phyloP scores from a whole-genome alignment of 78 protist genomes.

The Dictyostelium intermedium region DNA sequence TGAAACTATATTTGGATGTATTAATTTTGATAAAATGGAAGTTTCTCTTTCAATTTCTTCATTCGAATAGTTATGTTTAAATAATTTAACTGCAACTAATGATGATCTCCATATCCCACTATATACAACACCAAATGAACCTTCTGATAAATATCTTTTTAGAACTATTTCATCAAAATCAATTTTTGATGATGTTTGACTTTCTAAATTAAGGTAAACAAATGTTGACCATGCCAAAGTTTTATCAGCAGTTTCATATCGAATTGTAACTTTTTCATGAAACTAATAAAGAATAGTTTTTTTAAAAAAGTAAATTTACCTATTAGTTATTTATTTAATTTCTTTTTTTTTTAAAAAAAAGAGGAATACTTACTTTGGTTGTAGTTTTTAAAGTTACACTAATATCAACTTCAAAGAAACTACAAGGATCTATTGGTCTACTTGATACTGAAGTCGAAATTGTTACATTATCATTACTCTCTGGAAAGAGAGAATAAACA shows the following conservation, averaged over 20 bases:
- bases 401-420: neutral
- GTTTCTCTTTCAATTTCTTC: slow-evolving; percentile 4
- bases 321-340: neutral
- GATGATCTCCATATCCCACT: slow-evolving; percentile 41
- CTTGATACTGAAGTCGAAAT: neutral
- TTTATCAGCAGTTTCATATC: neutral
- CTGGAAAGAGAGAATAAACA: neutral
- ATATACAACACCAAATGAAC: slow-evolving; percentile 59
- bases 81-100: slow-evolving; percentile 36
- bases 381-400: neutral
- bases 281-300: neutral
- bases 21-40: neutral
- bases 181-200: slow-evolving; percentile 1
- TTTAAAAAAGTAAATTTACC: neutral
- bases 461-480: neutral
- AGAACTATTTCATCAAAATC: slow-evolving; percentile 38
- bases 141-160: neutral
- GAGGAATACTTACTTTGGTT: neutral
- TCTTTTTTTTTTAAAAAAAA: neutral
- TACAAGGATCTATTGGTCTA: neutral
- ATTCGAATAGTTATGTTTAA: neutral
- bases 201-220: slow-evolving; percentile 19
- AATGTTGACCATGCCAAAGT: neutral
- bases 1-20: slow-evolving; percentile 25
- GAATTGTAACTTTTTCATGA: neutral